Evolutionary conservation across 768 basidiomycete species (phyloP).

Genomic region (Exsudoporus frostii): DNA sequence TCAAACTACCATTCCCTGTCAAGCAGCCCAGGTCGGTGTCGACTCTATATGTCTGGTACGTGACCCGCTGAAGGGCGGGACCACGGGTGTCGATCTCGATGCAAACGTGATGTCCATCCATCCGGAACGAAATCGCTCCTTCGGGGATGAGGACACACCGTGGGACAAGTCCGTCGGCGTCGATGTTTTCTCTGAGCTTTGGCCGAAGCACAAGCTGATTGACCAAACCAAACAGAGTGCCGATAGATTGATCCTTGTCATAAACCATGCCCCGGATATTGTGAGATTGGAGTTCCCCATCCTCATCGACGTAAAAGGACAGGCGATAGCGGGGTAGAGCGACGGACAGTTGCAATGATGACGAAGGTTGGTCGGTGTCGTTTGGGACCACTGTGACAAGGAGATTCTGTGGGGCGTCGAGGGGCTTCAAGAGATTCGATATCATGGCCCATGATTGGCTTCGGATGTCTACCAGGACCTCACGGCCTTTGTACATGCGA

Average conservation of each 20-base stretch:
- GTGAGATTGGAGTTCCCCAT: slow-evolving; percentile 35
- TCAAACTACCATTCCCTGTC: slow-evolving; percentile 24
- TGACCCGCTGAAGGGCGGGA: background rate
- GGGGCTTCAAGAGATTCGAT: slow-evolving; percentile 17
- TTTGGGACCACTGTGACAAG: slow-evolving; percentile 12
- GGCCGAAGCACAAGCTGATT: slow-evolving; percentile 40
- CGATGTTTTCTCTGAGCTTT: background rate
- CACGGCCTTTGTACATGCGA: slow-evolving; percentile 4
- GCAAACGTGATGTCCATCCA: slow-evolving; percentile 15
- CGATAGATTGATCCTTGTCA: slow-evolving; percentile 39
- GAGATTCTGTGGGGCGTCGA: slow-evolving; percentile 25
- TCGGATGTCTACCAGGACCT: slow-evolving; percentile 25
- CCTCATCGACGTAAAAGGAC: slow-evolving; percentile 37
- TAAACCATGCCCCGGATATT: slow-evolving; percentile 43
- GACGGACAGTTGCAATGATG: slow-evolving; percentile 21
- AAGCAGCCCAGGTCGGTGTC: slow-evolving; percentile 32
- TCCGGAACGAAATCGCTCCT: slow-evolving; percentile 23
- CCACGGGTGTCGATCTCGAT: slow-evolving; percentile 7
- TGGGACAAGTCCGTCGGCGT: background rate
- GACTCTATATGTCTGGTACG: slow-evolving; percentile 30
- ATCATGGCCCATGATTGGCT: slow-evolving; percentile 30
- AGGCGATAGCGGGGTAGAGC: slow-evolving; percentile 41
- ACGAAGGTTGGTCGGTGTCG: background rate
- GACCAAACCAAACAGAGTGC: slow-evolving; percentile 43
- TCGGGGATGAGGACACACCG: slow-evolving; percentile 39